Conservation (phyloP, 176 grass and related monocot genomes). For the Phyllostachys edulis region DNA sequence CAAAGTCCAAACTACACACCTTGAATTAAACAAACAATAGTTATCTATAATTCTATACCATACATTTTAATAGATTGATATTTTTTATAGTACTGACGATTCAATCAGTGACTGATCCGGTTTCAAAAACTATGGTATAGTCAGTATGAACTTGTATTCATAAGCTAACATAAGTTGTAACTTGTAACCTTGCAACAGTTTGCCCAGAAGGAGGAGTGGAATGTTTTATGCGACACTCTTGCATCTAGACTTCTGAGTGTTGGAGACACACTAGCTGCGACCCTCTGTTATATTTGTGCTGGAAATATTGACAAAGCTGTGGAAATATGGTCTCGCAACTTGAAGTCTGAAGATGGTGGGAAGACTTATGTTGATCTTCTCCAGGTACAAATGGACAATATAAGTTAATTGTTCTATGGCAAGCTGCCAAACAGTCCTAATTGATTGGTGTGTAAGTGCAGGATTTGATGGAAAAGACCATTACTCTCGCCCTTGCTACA, state of each 20-base stretch:
- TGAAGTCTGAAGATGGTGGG: constrained; percentile 80
- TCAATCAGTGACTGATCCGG: neutral
- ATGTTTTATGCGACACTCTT: constrained; percentile 71
- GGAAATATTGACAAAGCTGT: constrained; percentile 98
- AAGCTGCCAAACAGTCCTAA: constrained; percentile 16
- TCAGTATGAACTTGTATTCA: constrained; percentile 8
- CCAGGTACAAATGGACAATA: constrained; percentile 61
- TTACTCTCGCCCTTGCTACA: constrained; percentile 82
- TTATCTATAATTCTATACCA: neutral
- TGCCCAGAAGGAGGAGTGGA: constrained; percentile 88
- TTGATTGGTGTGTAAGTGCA: constrained; percentile 36
- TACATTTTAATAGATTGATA: constrained; percentile 4
- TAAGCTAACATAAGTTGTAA: constrained; percentile 33
- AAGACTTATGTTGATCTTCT: constrained; percentile 96
- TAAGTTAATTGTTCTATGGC: constrained; percentile 17
- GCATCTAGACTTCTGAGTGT: constrained; percentile 78
- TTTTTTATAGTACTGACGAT: neutral
- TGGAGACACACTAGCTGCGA: constrained; percentile 82
- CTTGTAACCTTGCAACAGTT: constrained; percentile 53
- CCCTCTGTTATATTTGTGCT: constrained; percentile 93
- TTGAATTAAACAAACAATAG: neutral
- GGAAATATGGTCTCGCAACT: constrained; percentile 88
- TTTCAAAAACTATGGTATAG: constrained; percentile 2
- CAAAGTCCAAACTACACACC: neutral
- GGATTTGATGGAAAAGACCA: constrained; percentile 99